Conservation (phyloP, 257 asterid species). For the Perilla frutescens region DNA sequence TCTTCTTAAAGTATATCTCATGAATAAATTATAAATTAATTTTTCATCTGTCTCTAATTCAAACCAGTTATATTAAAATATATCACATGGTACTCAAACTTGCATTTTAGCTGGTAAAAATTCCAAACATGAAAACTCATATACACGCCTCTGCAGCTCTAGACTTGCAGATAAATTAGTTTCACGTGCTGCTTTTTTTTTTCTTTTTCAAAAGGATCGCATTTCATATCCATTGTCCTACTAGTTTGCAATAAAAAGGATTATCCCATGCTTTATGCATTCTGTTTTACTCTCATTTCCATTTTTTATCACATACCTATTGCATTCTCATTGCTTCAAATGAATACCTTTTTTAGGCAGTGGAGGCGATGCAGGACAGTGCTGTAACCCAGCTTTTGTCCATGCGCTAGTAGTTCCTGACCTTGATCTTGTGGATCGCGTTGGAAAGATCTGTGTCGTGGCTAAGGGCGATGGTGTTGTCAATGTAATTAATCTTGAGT, state of each 20-base stretch:
- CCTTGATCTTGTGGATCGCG: constrained; percentile 66
- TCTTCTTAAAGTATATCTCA: neutral
- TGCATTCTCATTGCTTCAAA: constrained; percentile 11
- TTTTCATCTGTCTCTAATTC: too few species aligned
- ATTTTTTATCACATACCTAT: neutral
- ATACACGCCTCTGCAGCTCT: too few species aligned
- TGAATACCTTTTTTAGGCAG: constrained; percentile 51
- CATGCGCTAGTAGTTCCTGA: constrained; percentile 86
- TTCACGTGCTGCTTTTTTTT: too few species aligned
- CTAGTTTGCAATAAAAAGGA: neutral
- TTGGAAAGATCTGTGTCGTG: constrained; percentile 83
- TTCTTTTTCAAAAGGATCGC: too few species aligned
- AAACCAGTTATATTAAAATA: too few species aligned
- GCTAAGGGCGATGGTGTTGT: constrained; percentile 95
- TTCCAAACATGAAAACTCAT: too few species aligned
- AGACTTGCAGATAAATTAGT: too few species aligned
- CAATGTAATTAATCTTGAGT: constrained; percentile 66
- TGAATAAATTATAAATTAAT: too few species aligned
- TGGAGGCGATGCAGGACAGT: constrained; percentile 64
- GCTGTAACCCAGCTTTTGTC: constrained; percentile 85
- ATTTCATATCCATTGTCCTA: too few species aligned
- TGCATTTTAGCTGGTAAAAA: too few species aligned
- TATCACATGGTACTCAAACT: too few species aligned
- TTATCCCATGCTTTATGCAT: neutral
- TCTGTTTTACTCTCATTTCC: neutral